These are phyloP conservation scores for Stemphylium lycopersici DNA, from an alignment of 2,329 filamentous ascomycete species.

Conservation along the genomic window DNA sequence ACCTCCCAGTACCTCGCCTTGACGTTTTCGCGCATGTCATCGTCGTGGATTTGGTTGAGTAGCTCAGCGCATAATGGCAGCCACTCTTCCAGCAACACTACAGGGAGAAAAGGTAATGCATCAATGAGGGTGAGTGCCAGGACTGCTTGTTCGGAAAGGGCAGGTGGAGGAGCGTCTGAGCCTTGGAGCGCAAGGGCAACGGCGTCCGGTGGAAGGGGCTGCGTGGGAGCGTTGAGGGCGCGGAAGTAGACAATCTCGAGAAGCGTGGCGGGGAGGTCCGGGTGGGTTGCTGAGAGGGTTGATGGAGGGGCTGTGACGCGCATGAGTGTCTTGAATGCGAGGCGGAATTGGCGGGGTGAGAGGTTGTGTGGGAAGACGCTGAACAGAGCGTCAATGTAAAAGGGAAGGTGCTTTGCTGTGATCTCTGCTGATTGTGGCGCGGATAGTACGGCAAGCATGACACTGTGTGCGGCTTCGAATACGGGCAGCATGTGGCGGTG, in stretches of 20 bases:
- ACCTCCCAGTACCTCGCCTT: slow-evolving; percentile 80
- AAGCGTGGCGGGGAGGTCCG: slow-evolving; percentile 78
- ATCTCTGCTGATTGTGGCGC: slow-evolving; percentile 77
- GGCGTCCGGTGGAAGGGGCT: slow-evolving; percentile 50
- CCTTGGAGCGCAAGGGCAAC: slow-evolving; percentile 47
- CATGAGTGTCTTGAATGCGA: slow-evolving; percentile 86
- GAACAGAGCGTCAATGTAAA: slow-evolving; percentile 83
- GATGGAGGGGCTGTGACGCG: slow-evolving; percentile 82
- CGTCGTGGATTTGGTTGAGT: slow-evolving; percentile 68
- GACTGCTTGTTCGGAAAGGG: slow-evolving; percentile 78
- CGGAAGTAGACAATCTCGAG: slow-evolving; percentile 78
- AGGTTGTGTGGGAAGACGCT: slow-evolving; percentile 78
- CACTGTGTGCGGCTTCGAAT: slow-evolving; percentile 88
- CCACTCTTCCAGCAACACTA: slow-evolving; percentile 79
- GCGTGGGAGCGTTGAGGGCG: slow-evolving; percentile 61
- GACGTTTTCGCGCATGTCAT: slow-evolving; percentile 66
- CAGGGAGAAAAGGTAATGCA: slow-evolving; percentile 73
- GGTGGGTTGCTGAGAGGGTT: slow-evolving; percentile 72
- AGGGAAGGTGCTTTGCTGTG: slow-evolving; percentile 74
- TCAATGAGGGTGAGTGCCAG: slow-evolving; percentile 80
- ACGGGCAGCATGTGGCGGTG: slow-evolving; percentile 67
- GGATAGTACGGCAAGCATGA: slow-evolving; percentile 79
- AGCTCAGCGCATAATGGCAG: slow-evolving; percentile 73
- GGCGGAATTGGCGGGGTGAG: slow-evolving; percentile 82
- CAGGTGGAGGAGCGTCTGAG: slow-evolving; percentile 41